Conservation (phyloP, 139 green algal species). For the Volvox reticuliferus region DNA sequence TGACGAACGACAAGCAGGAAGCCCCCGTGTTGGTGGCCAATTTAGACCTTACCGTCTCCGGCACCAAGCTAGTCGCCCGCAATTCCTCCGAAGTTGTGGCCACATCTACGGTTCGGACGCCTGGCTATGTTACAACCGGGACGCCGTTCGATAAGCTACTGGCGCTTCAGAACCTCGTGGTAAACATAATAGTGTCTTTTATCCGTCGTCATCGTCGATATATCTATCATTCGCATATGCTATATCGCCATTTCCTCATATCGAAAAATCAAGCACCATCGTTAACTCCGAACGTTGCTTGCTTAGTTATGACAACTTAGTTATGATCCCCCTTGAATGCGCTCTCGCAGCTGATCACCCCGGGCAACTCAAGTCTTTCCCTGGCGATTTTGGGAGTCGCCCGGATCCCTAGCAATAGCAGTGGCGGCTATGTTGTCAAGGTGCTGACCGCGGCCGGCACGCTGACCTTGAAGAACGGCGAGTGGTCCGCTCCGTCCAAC, state of each 20-base stretch:
- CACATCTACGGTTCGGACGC: not conserved
- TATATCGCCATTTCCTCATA: too few relatives aligned
- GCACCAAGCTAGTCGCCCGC: not conserved
- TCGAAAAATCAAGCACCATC: too few relatives aligned
- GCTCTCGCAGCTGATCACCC: not conserved
- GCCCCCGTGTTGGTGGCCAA: not conserved
- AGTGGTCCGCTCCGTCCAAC: not conserved
- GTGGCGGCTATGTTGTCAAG: not conserved
- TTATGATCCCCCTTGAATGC: not conserved
- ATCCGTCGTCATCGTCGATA: too few relatives aligned
- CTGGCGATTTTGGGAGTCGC: not conserved
- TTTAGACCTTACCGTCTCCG: not conserved
- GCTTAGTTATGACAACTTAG: too few relatives aligned
- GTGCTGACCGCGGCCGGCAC: slow-evolving; percentile 3
- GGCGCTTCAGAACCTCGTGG: not conserved
- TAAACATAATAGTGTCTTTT: too few relatives aligned
- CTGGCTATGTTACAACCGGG: not conserved
- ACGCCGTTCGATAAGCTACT: not conserved
- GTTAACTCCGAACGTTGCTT: too few relatives aligned
- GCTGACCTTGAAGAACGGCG: not conserved
- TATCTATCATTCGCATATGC: too few relatives aligned
- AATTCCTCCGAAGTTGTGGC: not conserved
- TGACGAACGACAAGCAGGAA: slow-evolving; percentile 2
- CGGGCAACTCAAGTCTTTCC: not conserved
- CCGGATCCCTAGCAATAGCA: not conserved